These are phyloP conservation scores for Berkeleyomyces basicola DNA, from an alignment of 2,329 filamentous ascomycete species.

Conservation along the genomic window DNA sequence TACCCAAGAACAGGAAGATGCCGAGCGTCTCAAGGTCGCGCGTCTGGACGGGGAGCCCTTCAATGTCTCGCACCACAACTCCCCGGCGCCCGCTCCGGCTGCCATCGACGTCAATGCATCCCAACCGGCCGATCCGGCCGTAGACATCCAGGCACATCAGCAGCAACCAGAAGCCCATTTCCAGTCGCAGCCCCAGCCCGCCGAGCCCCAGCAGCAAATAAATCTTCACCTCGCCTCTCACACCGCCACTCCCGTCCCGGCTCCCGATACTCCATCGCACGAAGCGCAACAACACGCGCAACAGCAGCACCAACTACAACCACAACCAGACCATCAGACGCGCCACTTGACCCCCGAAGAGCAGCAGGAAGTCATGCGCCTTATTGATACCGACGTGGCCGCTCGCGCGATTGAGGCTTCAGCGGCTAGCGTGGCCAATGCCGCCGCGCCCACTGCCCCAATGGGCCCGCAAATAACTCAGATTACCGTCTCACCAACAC, in stretches of 20 bases:
- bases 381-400: slow-evolving; percentile 11
- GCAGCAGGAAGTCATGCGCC: slow-evolving; percentile 11
- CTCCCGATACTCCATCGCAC: neutral
- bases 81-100: slow-evolving; percentile 16
- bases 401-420: slow-evolving; percentile 11
- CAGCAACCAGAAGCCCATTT: slow-evolving; percentile 5
- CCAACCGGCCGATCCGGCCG: neutral
- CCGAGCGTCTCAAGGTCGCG: slow-evolving; percentile 9
- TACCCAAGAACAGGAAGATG: slow-evolving; percentile 3
- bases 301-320: neutral
- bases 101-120: slow-evolving; percentile 3
- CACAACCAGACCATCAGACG: slow-evolving; percentile 3
- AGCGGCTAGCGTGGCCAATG: slow-evolving; percentile 26
- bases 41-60: slow-evolving; percentile 3
- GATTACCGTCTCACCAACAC: slow-evolving; percentile 21
- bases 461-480: neutral
- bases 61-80: slow-evolving; percentile 19
- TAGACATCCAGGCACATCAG: slow-evolving; percentile 5
- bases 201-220: neutral
- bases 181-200: neutral
- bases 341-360: slow-evolving; percentile 4
- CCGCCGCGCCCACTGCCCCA: slow-evolving; percentile 22
- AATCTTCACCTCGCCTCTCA: slow-evolving; percentile 6
- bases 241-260: neutral
- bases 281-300: neutral